Base-by-base conservation (phyloP, 2,329 filamentous ascomycete genomes). In the Claviceps humidiphila region DNA sequence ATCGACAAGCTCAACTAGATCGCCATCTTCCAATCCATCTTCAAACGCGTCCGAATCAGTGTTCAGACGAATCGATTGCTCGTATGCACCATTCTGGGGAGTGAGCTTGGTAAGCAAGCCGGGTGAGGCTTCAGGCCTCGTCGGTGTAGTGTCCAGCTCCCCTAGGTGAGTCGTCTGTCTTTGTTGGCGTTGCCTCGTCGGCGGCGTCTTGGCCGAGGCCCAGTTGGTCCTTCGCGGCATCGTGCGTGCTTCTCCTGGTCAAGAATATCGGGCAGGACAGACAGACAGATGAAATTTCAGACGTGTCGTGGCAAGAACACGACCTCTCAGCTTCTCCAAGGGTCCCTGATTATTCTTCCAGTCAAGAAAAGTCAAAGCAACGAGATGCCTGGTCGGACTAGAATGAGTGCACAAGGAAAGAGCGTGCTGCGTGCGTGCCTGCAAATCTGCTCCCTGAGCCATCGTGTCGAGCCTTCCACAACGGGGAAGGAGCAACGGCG, bases 61-160 rank as follows among this genome's bases (percentile, higher is more conserved):
- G 14, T 13, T 39, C 9, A 30, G 11, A 22, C 6, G 22, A 22
- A 30, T 26, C n/a, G 45, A 9, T 24, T 45, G 22, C 14, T 24
- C 6, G 8, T 34, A 40, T 8, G 13, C 24, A 38, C 22, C 37
- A 40, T 26, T 26, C 4, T 16, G 16, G 14, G 7, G 5, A n/a
- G n/a, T 20, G n/a, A 5, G 39, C 2, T 40, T 20, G 16, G 13
- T 24, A 6, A 49, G 39, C 7, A 4, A 16, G 9, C 9, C 49
- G 16, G 53, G 56, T 42, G 58, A 59, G 46, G 58, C 56, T 7
- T 59, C 48, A 46, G 60, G 57, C 9, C 53, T 61, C n/a, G 61
- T 67, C 5, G 66, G 64, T 5, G 66, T 66, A 2, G 64, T 66
- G 6, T 68, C 64, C 2, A 69, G 59, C 50, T 68, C 54, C 2